Base-by-base conservation (phyloP, 2,329 filamentous ascomycete genomes). In the Dryadomyces quercus-mongolicae region DNA sequence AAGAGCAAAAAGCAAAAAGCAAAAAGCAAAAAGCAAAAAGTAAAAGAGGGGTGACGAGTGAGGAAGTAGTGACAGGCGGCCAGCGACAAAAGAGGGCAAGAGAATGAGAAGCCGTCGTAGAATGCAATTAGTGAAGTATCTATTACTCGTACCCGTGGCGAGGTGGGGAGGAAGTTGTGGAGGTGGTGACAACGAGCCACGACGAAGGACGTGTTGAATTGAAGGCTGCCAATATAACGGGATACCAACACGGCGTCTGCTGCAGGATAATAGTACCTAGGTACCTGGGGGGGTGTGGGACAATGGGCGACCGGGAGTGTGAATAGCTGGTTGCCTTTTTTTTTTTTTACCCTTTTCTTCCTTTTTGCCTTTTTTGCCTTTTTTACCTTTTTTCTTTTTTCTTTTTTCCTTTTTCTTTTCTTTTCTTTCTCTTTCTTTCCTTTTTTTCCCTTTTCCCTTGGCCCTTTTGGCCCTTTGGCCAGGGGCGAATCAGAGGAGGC, bases 51-150 rank as follows among this genome's bases (percentile, higher is more conserved):
- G 18, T 12, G 42, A 44, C 42, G 18, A 20, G 16, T 9, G 18
- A 44, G 42, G 16, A n/a, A 12, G 18, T 44, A 16, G 16, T 42
- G 16, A 15, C 38, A 9, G 42, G 42, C 16, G 16, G 16, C 42
- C 36, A 40, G 42, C 16, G 42, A 44, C 42, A n/a, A 18, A 20
- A 20, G 16, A 44, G n/a, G 18, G 42, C 36, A 44, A 44, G 42
- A 44, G 42, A 20, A 18, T 16, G 49, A 12, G 15, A 44, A 44
- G 38, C 43, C 13, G 49, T 22, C 21, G 22, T 44, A 51, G 38
- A 31, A 51, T 43, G 49, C 49, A 51, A 51, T 43, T 51, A 51
- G 49, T 44, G 38, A 51, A 51, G 49, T 20, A 44, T n/a, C 42
- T 44, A 44, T 40, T 40, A 36, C 48, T 50, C 48, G 36, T 50